phyloP scores from a whole-genome alignment of 495 filamentous ascomycete genomes.

The Penicillium nucicola region DNA sequence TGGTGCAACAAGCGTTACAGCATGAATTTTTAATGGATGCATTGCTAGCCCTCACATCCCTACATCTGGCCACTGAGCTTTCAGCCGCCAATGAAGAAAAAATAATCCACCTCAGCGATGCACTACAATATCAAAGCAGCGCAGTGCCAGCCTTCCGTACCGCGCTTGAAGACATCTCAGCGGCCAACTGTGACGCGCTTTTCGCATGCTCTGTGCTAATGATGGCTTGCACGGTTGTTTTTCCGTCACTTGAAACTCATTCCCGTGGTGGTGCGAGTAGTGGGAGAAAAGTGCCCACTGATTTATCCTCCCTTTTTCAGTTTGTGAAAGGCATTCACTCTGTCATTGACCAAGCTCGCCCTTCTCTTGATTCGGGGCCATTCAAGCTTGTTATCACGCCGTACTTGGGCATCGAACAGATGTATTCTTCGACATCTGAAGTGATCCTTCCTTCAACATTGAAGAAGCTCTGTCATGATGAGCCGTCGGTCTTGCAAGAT shows the following conservation, averaged over 20 bases:
- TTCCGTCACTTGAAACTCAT: background rate
- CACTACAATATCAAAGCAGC: background rate
- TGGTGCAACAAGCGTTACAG: background rate
- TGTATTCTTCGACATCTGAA: background rate
- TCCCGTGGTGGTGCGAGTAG: background rate
- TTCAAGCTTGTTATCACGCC: background rate
- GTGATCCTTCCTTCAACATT: background rate
- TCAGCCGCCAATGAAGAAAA: background rate
- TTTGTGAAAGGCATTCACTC: constrained; percentile 8
- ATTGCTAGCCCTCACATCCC: background rate
- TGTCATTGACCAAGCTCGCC: constrained; percentile 7
- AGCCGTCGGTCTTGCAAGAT: background rate
- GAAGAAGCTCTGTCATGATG: background rate
- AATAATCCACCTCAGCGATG: background rate
- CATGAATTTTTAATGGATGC: background rate
- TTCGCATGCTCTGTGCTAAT: constrained; percentile 1
- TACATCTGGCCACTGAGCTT: background rate
- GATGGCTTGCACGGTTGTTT: constrained; percentile 1
- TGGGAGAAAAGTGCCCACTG: background rate
- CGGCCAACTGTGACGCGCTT: constrained; percentile 1
- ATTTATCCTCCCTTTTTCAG: constrained; percentile 7
- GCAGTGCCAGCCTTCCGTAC: constrained; percentile 1
- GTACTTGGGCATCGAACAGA: background rate
- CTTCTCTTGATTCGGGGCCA: constrained; percentile 13
- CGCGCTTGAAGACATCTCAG: background rate